Conservation (phyloP, 768 basidiomycete genomes). For the Russula dissimulans region DNA sequence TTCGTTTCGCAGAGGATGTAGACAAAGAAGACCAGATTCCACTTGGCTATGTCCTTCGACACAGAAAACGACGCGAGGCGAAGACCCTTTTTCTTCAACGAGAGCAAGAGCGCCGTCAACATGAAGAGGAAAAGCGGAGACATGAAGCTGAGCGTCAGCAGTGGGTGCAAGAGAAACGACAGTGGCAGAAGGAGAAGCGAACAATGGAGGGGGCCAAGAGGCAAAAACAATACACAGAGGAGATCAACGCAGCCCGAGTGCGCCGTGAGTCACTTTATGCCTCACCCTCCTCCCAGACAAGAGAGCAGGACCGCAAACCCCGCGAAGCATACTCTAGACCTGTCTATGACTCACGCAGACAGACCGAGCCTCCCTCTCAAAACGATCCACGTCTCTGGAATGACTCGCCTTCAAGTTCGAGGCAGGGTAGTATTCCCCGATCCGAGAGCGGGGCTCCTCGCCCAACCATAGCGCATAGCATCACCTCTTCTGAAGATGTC, state of each 20-base stretch:
- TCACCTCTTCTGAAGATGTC: constrained; percentile 15
- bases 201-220: constrained; percentile 37
- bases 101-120: constrained; percentile 45
- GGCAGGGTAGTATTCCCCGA: constrained; percentile 1
- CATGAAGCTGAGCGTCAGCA: constrained; percentile 36
- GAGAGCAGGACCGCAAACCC: constrained; percentile 8
- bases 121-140: constrained; percentile 35
- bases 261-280: constrained; percentile 7
- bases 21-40: constrained; percentile 61
- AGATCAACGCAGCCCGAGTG: constrained; percentile 15
- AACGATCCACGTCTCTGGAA: neutral
- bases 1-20: constrained; percentile 51
- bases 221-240: constrained; percentile 16
- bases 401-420: constrained; percentile 12
- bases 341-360: constrained; percentile 16
- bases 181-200: constrained; percentile 37
- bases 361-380: neutral
- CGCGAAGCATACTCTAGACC: constrained; percentile 18
- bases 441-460: constrained; percentile 12
- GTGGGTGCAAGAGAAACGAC: constrained; percentile 35
- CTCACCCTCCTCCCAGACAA: constrained; percentile 1
- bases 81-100: constrained; percentile 53
- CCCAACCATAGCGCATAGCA: constrained; percentile 4
- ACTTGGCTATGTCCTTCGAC: constrained; percentile 51
- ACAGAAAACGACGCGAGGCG: constrained; percentile 59